Conservation (phyloP, 1,139 yeast species). For the Debaryomyces sp. region DNA sequence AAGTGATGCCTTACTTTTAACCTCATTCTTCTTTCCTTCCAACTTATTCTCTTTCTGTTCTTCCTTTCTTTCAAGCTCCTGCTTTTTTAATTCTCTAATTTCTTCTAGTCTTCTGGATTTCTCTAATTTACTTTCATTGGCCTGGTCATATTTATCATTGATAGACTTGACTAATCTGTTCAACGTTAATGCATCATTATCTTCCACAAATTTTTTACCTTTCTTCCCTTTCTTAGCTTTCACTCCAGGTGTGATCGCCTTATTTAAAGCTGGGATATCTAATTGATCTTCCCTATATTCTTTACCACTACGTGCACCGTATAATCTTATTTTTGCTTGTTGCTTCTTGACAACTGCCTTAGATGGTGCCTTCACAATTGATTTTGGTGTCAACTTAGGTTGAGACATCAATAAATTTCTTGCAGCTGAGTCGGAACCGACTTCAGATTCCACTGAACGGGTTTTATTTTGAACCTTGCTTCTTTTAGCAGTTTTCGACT, state of each 20-base stretch:
- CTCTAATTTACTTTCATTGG: slow-evolving; percentile 89
- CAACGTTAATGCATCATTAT: slow-evolving; percentile 64
- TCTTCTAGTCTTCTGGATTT: slow-evolving; percentile 88
- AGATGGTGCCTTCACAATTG: slow-evolving; percentile 52
- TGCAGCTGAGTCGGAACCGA: slow-evolving; percentile 63
- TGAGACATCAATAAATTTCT: slow-evolving; percentile 62
- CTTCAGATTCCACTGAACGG: slow-evolving; percentile 67
- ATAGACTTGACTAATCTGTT: slow-evolving; percentile 75
- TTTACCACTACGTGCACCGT: slow-evolving; percentile 69
- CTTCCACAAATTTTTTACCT: slow-evolving; percentile 87
- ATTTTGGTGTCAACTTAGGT: slow-evolving; percentile 67
- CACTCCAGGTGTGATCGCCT: slow-evolving; percentile 84
- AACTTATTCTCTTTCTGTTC: slow-evolving; percentile 66
- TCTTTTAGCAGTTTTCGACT: slow-evolving; percentile 62
- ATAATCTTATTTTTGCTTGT: slow-evolving; percentile 62
- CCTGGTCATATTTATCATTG: slow-evolving; percentile 77
- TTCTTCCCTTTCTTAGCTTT: slow-evolving; percentile 79
- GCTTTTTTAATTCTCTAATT: slow-evolving; percentile 80
- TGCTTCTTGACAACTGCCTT: slow-evolving; percentile 64
- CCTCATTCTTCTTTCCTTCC: slow-evolving; percentile 76
- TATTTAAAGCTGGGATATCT: slow-evolving; percentile 76
- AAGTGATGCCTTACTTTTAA: slow-evolving; percentile 67
- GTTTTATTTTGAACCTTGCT: slow-evolving; percentile 52
- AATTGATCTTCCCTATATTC: slow-evolving; percentile 78
- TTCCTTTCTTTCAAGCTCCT: slow-evolving; percentile 86